Evolutionary conservation across 768 basidiomycete species (phyloP), one percentile per base, ranked within the genome.

Genomic region (Fomitopsis pulvina): DNA sequence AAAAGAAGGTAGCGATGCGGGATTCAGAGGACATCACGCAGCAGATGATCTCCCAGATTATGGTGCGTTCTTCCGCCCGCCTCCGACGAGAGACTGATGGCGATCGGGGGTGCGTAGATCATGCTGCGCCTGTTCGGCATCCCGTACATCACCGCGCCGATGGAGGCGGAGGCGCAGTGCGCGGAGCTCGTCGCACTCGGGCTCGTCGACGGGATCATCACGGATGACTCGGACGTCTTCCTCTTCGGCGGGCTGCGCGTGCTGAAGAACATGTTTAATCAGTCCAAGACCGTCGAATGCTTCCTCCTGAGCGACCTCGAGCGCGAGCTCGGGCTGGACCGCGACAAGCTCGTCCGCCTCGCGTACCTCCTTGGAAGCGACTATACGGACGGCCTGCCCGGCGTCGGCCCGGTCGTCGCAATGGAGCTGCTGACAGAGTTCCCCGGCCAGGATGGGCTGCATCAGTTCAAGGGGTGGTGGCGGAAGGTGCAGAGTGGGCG

Each of bases 241-340:
- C 83, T 99, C 43, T 99, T 99, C 58, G 96, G 96, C 27, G 95
- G 92, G 21, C 69, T 79, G 56, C 85, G 92, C n/a, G 91, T 98
- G 18, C 96, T 88, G 77, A 96, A 95, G 70, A 98, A 99, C 65
- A 95, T 99, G 88, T 99, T 99, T 73, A 97, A 98, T 64, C 95
- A 98, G 67, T 88, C 90, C 42, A 97, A 98, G 73, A 97, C 93
- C 3, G 96, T 97, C 48, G 96, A 99, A 67, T 93, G 92, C 63
- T 99, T 96, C 73, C 71, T 96, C 29, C 70, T 82, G 2, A 67
- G 80, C 4, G 96, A 99, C 63, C 77, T 98, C 43, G 77, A 77
- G 32, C 78, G 93, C 38, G 96, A 99, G 65, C 74, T 99, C 9
- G 86, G 90, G 4, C 72, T 98, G 21, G 85, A 89, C 43, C 77